Evolutionary conservation across 768 basidiomycete genomes (phyloP).

Genomic region (Collybiopsis luxurians): DNA sequence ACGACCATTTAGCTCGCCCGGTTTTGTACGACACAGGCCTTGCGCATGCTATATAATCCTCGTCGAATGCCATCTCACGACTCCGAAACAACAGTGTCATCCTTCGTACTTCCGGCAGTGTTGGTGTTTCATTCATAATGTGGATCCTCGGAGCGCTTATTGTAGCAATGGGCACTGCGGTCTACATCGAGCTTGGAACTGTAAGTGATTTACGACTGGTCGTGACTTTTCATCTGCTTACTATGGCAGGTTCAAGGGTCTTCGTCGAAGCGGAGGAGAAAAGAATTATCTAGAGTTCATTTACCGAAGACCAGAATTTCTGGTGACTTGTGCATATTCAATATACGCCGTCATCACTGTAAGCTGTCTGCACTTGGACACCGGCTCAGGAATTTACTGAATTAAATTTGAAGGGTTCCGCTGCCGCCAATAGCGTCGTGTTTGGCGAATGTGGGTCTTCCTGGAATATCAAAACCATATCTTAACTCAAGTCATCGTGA

Average conservation of each 20-base stretch:
- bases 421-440: slow-evolving; percentile 58
- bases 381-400: background rate
- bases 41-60: too few relatives aligned
- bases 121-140: slow-evolving; percentile 65
- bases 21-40: too few relatives aligned
- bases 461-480: background rate
- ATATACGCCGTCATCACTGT: slow-evolving; percentile 58
- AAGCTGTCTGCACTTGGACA: slow-evolving; percentile 18
- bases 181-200: slow-evolving; percentile 76
- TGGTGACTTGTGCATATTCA: slow-evolving; percentile 58
- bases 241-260: slow-evolving; percentile 38
- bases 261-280: slow-evolving; percentile 72
- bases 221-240: background rate
- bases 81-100: slow-evolving; percentile 45
- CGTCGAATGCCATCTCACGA: background rate
- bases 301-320: slow-evolving; percentile 58
- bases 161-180: slow-evolving; percentile 63
- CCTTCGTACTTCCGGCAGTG: slow-evolving; percentile 63
- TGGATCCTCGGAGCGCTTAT: slow-evolving; percentile 69
- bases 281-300: slow-evolving; percentile 76
- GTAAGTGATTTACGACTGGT: slow-evolving; percentile 31
- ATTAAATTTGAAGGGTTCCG: slow-evolving; percentile 41
- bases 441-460: slow-evolving; percentile 64
- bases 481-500: background rate
- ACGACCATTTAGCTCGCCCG: too few relatives aligned